Evolutionary conservation across 2,329 filamentous ascomycete genomes (phyloP), one percentile per base, ranked within the genome.

Genomic region (Hypomyces rosellus): DNA sequence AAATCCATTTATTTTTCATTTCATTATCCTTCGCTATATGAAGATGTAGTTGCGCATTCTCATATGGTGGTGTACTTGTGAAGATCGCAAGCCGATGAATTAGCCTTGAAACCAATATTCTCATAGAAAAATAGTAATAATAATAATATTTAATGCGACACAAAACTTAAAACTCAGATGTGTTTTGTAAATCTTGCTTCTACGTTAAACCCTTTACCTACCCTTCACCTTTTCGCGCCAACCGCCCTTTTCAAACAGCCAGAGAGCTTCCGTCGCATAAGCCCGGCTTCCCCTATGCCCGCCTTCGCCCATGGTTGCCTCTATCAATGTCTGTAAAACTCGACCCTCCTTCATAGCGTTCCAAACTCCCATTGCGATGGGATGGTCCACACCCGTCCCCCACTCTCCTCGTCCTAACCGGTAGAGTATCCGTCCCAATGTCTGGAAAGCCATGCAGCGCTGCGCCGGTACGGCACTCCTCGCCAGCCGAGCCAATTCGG

Each of bases 401-500:
- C 78, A 85, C 53, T 84, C 78, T 2, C 82, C 90, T 45, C 76
- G 80, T 0, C 93, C 92, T 0, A 99, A 74, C 8, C 91, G 76
- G 64, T 88, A 97, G 14, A 97, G 68, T 5, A 97, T 80, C 16
- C 93, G 78, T 0, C 93, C 93, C 1, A 97, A 73, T 0, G 91
- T 92, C 69, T 96, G 92, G 68, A 89, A 96, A 0, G 93, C 89
- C 54, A 97, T 79, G 62, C 93, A 96, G 11, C 92, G 74, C 72
- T 99, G 93, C 1, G 88, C 85, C 0, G 93, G 82, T 16, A 96
- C 89, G 0, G 84, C 82, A 49, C 88, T 95, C 34, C 92, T 79
- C 4, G 89, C 84, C 2, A 96, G 77, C 33, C 86, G 81, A 1
- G 89, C 85, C 1, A 99, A 75, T 68, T 99, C 93, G 0, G 84